phyloP scores from a whole-genome alignment of 108 stramenopile species.

The Skeletonema costatum region DNA sequence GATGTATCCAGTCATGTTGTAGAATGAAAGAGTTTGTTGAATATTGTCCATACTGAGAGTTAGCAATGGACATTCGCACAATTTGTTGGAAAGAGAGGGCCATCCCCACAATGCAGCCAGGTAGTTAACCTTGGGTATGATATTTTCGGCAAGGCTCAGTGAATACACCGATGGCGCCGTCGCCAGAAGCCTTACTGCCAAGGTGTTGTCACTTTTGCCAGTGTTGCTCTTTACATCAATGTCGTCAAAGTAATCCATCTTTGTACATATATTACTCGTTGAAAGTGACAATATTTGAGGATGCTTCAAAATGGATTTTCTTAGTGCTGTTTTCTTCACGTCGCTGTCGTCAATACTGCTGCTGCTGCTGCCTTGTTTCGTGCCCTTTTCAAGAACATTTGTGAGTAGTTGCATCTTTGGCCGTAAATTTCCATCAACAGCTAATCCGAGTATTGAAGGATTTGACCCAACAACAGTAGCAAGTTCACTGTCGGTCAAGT shows the following conservation, averaged over 20 bases:
- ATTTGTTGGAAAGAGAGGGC: constrained; percentile 24
- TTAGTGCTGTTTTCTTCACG: constrained; percentile 12
- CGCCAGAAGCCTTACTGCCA: constrained; percentile 51
- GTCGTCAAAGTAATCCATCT: constrained; percentile 64
- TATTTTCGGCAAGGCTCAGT: constrained; percentile 66
- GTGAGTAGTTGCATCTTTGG: constrained; percentile 51
- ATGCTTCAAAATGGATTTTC: constrained; percentile 65
- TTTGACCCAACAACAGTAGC: constrained; percentile 33
- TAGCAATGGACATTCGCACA: constrained; percentile 75
- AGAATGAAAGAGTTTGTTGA: constrained; percentile 75
- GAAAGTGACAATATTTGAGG: constrained; percentile 73
- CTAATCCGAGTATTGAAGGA: constrained; percentile 55
- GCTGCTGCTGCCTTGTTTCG: not conserved
- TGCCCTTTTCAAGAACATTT: constrained; percentile 14
- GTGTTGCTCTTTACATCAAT: constrained; percentile 34
- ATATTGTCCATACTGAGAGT: constrained; percentile 81
- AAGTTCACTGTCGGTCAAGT: constrained; percentile 37
- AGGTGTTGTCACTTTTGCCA: constrained; percentile 10
- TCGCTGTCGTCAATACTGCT: constrained; percentile 12
- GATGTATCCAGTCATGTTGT: constrained; percentile 78
- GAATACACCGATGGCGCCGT: constrained; percentile 67
- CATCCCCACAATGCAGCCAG: constrained; percentile 64
- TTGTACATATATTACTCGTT: constrained; percentile 56
- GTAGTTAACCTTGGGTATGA: constrained; percentile 67
- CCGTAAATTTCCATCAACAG: constrained; percentile 52